phyloP scores from a whole-genome alignment of 2,329 filamentous ascomycete species.

The Dissoconium aciculare region DNA sequence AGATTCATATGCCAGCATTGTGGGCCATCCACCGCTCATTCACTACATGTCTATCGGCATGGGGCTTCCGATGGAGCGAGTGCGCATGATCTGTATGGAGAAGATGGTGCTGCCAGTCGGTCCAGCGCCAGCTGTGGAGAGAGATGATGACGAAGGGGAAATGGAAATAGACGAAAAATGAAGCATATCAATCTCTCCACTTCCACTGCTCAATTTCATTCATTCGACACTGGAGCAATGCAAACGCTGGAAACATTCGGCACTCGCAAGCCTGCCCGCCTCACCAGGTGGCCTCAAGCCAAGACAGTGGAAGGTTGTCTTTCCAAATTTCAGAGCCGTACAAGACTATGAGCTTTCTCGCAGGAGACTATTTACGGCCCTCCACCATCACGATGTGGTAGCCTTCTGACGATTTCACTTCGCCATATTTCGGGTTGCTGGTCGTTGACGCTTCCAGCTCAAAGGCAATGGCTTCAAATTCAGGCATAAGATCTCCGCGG shows the following conservation, averaged over 20 bases:
- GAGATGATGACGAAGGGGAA: constrained; percentile 6
- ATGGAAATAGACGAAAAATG: neutral
- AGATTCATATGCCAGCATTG: constrained; percentile 77
- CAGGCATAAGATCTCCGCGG: constrained; percentile 41
- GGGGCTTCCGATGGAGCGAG: constrained; percentile 64
- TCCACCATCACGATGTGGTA: constrained; percentile 74
- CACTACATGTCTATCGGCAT: constrained; percentile 81
- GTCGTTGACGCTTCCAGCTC: constrained; percentile 52
- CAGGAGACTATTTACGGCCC: constrained; percentile 45
- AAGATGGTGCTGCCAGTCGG: constrained; percentile 51
- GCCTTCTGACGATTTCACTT: constrained; percentile 60
- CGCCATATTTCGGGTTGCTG: constrained; percentile 47
- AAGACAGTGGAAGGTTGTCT: too few relatives aligned
- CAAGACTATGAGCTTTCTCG: too few relatives aligned
- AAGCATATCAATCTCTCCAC: too few relatives aligned
- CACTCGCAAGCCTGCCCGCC: too few relatives aligned
- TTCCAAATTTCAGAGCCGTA: too few relatives aligned
- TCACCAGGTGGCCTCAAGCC: too few relatives aligned
- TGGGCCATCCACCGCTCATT: constrained; percentile 77
- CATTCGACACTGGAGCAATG: too few relatives aligned
- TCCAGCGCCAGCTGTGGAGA: constrained; percentile 16
- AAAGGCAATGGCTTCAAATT: constrained; percentile 61
- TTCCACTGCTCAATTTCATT: too few relatives aligned
- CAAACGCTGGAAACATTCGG: too few relatives aligned
- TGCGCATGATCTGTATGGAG: constrained; percentile 67